phyloP scores from a whole-genome alignment of 176 grass and related monocot species.

The Paspalum vaginatum region DNA sequence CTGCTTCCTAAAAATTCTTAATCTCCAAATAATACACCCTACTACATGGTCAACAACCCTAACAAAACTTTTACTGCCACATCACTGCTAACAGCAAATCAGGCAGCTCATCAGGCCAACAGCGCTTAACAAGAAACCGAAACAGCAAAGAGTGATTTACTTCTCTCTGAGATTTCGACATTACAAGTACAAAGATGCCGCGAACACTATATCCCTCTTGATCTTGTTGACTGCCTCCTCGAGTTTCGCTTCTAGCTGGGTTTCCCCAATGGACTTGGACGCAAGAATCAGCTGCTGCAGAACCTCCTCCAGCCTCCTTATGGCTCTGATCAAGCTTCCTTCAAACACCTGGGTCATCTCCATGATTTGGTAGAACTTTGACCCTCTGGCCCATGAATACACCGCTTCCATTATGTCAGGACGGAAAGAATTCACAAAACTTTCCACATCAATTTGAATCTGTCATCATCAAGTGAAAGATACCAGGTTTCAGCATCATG shows the following conservation, averaged over 20 bases:
- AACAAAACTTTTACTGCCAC: slow-evolving; percentile 37
- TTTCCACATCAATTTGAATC: slow-evolving; percentile 88
- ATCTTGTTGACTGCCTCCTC: slow-evolving; percentile 78
- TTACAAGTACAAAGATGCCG: slow-evolving; percentile 70
- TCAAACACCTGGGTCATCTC: slow-evolving; percentile 89
- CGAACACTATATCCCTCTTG: slow-evolving; percentile 76
- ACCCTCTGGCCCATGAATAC: slow-evolving; percentile 83
- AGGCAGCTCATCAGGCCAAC: neutral
- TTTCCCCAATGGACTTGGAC: slow-evolving; percentile 79
- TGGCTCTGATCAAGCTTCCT: slow-evolving; percentile 93
- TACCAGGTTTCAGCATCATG: neutral
- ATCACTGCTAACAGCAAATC: neutral
- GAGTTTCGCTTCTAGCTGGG: slow-evolving; percentile 77
- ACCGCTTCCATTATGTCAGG: slow-evolving; percentile 92
- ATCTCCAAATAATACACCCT: neutral
- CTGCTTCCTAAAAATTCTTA: neutral
- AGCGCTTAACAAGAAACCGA: neutral
- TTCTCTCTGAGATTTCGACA: neutral
- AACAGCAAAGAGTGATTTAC: neutral
- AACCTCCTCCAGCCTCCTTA: slow-evolving; percentile 90
- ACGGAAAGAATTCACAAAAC: slow-evolving; percentile 79
- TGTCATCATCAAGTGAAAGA: slow-evolving; percentile 24
- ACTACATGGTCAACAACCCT: neutral
- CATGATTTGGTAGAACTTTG: slow-evolving; percentile 89
- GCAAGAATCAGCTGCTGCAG: slow-evolving; percentile 92